phyloP scores from a whole-genome alignment of 257 asterid genomes.

The Echium plantagineum region DNA sequence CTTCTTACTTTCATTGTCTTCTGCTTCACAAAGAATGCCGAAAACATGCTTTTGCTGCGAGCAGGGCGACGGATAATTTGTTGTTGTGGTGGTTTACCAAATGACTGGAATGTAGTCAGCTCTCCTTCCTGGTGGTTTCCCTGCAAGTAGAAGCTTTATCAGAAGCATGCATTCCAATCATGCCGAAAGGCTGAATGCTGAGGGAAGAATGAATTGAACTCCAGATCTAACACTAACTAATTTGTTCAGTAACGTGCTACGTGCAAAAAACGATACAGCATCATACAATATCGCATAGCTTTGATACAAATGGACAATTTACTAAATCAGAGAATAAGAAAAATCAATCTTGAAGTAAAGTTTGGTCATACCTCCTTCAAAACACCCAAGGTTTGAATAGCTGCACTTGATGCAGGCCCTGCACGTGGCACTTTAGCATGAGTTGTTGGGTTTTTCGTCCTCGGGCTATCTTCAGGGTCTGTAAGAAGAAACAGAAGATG shows the following conservation, averaged over 20 bases:
- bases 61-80: conserved; percentile 33
- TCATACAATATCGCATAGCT: too few relatives aligned
- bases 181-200: too few relatives aligned
- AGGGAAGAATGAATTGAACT: too few relatives aligned
- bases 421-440: conserved; percentile 9
- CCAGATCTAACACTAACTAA: too few relatives aligned
- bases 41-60: conserved; percentile 62
- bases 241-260: too few relatives aligned
- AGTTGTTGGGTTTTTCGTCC: conserved; percentile 1
- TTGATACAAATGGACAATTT: too few relatives aligned
- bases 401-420: conserved; percentile 50
- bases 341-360: not conserved
- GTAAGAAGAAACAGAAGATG: conserved; percentile 5
- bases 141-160: conserved; percentile 25
- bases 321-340: too few relatives aligned
- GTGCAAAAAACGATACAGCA: too few relatives aligned
- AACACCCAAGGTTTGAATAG: conserved; percentile 64
- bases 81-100: conserved; percentile 31
- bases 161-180: not conserved
- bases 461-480: conserved; percentile 39
- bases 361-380: conserved; percentile 39
- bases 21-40: conserved; percentile 64
- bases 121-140: conserved; percentile 42
- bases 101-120: conserved; percentile 44
- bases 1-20: conserved; percentile 37